Conservation (phyloP, 371 early-diverging fungal genomes). For the Actinomortierella wolfii region DNA sequence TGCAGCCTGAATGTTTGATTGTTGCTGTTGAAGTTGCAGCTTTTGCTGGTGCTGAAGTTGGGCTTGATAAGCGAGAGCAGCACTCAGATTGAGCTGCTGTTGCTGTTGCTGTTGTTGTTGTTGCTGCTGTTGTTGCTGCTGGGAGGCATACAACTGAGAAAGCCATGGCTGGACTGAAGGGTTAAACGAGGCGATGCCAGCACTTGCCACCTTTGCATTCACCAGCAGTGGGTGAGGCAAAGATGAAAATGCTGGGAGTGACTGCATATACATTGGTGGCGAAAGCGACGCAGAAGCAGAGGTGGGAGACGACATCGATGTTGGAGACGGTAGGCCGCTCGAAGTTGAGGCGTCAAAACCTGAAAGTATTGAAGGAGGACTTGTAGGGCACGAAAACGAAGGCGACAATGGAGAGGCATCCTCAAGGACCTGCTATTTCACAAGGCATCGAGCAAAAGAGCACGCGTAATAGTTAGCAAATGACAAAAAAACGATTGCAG, state of each 20-base stretch:
- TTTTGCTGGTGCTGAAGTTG: slow-evolving; percentile 7
- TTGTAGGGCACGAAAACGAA: no score
- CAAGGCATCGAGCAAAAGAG: background rate
- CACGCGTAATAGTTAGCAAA: background rate
- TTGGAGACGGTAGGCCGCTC: no score
- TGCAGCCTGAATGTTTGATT: background rate
- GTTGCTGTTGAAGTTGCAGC: slow-evolving; percentile 10
- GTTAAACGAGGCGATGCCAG: no score
- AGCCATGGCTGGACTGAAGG: no score
- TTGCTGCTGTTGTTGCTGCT: slow-evolving; percentile 18
- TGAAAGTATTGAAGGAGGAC: no score
- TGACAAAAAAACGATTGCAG: background rate
- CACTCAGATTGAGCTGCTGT: background rate
- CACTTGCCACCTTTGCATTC: slow-evolving; percentile 6
- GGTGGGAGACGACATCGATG: background rate
- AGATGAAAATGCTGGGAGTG: background rate
- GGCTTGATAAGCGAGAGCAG: background rate
- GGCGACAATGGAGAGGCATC: no score
- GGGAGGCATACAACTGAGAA: slow-evolving; percentile 16
- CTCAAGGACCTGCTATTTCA: no score
- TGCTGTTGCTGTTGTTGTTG: slow-evolving; percentile 15
- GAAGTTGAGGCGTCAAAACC: no score
- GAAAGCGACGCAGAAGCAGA: background rate
- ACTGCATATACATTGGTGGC: no score
- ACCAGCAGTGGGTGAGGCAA: slow-evolving; percentile 11